phyloP scores from a whole-genome alignment of 164 flowering plant genomes.

The Litsea cubeba region DNA sequence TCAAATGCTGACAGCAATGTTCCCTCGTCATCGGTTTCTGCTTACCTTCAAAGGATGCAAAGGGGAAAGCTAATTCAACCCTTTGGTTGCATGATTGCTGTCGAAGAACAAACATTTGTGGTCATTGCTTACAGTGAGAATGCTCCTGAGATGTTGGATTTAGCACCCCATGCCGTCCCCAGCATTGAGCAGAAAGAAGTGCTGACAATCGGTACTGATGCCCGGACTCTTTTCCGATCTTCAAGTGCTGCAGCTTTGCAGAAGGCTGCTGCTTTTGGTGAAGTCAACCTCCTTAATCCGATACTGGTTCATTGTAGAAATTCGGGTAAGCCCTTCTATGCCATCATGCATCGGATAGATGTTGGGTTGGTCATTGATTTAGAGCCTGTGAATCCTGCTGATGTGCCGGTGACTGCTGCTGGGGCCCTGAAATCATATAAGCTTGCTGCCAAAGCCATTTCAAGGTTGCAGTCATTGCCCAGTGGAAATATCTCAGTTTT shows the following conservation, averaged over 20 bases:
- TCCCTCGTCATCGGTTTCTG: conserved; percentile 44
- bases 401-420: conserved; percentile 63
- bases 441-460: conserved; percentile 75
- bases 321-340: conserved; percentile 74
- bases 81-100: conserved; percentile 64
- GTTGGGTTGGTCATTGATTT: conserved; percentile 66
- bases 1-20: conserved; percentile 40
- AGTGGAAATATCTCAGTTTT: conserved; percentile 54
- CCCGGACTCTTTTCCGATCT: conserved; percentile 47
- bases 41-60: conserved; percentile 59
- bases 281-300: conserved; percentile 64
- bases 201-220: conserved; percentile 53
- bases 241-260: conserved; percentile 55
- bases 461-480: conserved; percentile 66
- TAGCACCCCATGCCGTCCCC: conserved; percentile 65
- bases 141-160: conserved; percentile 69
- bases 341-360: conserved; percentile 67
- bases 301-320: conserved; percentile 52
- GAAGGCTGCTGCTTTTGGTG: conserved; percentile 53
- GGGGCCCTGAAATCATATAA: conserved; percentile 78
- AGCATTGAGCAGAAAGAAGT: conserved; percentile 64
- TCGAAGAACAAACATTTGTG: conserved; percentile 44
- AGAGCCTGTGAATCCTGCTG: conserved; percentile 67
- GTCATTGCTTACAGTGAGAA: conserved; percentile 71
- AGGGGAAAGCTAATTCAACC: conserved; percentile 61